phyloP scores from a whole-genome alignment of 2,329 filamentous ascomycete genomes.

The Paradendryphiella salina region DNA sequence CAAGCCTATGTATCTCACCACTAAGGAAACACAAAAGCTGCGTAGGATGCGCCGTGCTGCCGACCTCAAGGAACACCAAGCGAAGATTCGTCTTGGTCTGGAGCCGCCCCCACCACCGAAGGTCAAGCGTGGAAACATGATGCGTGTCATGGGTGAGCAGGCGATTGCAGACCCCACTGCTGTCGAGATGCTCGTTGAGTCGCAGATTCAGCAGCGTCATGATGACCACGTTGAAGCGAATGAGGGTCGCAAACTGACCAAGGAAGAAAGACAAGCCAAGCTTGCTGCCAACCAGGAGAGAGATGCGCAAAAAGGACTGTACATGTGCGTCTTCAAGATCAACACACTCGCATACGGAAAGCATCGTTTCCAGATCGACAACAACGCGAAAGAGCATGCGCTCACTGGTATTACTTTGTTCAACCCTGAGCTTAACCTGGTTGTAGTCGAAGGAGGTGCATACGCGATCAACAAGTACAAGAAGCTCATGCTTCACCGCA shows the following conservation, averaged over 20 bases:
- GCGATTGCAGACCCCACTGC: conserved; percentile 95
- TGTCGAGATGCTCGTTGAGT: conserved; percentile 90
- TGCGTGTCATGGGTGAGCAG: conserved; percentile 92
- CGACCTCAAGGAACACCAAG: conserved; percentile 92
- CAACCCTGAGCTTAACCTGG: conserved; percentile 83
- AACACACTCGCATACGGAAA: conserved; percentile 87
- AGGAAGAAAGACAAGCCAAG: conserved; percentile 86
- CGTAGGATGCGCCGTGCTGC: conserved; percentile 88
- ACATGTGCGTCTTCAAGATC: conserved; percentile 86
- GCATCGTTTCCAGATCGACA: conserved; percentile 88
- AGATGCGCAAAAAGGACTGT: conserved; percentile 84
- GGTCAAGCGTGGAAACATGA: conserved; percentile 95
- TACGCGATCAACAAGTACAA: conserved; percentile 83
- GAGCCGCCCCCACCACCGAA: conserved; percentile 90
- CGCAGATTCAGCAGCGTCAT: conserved; percentile 85
- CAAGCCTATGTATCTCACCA: conserved; percentile 90
- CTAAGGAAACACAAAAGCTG: conserved; percentile 87
- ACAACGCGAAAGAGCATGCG: conserved; percentile 86
- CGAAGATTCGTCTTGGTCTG: conserved; percentile 89
- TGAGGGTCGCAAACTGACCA: conserved; percentile 82
- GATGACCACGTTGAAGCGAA: conserved; percentile 78
- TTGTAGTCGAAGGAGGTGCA: conserved; percentile 88
- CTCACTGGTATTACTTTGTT: conserved; percentile 91
- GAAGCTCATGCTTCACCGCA: conserved; percentile 90
- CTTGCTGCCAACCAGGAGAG: conserved; percentile 79